phyloP scores from a whole-genome alignment of 495 filamentous ascomycete species.

The Sporormia fimetaria region DNA sequence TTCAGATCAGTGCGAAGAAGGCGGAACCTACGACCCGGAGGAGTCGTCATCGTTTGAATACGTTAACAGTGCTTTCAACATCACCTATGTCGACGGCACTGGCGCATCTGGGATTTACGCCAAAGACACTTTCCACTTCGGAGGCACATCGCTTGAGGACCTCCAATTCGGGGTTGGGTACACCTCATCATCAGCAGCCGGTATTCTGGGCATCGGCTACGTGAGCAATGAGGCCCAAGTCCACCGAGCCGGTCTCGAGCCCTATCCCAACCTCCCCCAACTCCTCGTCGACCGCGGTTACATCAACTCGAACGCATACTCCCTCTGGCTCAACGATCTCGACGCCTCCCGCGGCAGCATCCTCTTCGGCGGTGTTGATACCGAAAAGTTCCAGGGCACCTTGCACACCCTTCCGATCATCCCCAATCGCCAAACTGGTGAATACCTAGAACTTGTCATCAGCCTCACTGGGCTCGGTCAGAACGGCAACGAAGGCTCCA shows the following conservation, averaged over 20 bases:
- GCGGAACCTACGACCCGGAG: slow-evolving; percentile 48
- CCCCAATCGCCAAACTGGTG: slow-evolving; percentile 22
- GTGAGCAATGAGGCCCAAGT: slow-evolving; percentile 68
- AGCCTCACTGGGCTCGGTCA: slow-evolving; percentile 56
- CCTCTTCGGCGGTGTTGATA: slow-evolving; percentile 86
- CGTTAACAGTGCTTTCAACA: slow-evolving; percentile 71
- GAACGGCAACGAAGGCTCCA: slow-evolving; percentile 38
- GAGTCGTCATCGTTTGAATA: slow-evolving; percentile 70
- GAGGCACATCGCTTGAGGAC: slow-evolving; percentile 44
- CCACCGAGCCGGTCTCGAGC: slow-evolving; percentile 41
- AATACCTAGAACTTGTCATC: slow-evolving; percentile 69
- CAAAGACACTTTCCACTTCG: slow-evolving; percentile 64
- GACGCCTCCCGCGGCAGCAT: slow-evolving; percentile 60
- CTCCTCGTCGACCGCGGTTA: slow-evolving; percentile 56
- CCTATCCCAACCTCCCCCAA: slow-evolving; percentile 72
- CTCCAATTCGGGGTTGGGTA: slow-evolving; percentile 88
- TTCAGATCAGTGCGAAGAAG: slow-evolving; percentile 26
- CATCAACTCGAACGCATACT: slow-evolving; percentile 76
- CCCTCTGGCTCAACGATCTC: slow-evolving; percentile 78
- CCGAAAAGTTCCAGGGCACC: slow-evolving; percentile 58
- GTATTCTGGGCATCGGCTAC: slow-evolving; percentile 91
- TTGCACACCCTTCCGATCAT: slow-evolving; percentile 66
- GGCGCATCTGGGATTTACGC: slow-evolving; percentile 75
- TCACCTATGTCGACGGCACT: slow-evolving; percentile 80
- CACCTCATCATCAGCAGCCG: slow-evolving; percentile 55